Base-by-base conservation (phyloP, 768 basidiomycete species). In the Tylopilus intermedius region DNA sequence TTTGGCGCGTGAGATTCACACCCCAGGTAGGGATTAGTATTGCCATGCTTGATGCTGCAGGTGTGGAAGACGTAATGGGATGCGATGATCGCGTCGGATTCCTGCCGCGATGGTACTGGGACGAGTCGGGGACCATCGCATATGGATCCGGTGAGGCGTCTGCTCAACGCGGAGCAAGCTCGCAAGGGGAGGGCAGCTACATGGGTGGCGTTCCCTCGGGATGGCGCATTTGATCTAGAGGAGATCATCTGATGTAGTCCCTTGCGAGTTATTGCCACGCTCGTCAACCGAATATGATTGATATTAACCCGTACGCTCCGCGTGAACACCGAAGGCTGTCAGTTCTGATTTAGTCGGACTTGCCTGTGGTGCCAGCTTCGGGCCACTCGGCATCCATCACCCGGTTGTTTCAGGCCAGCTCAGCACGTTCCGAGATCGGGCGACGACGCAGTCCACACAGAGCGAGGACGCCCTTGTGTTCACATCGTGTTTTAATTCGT, bases 21-120 rank as follows among this genome's bases (percentile, higher is more conserved):
- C 88, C 88, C 56, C 71, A 74, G 33, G 65, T 65, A 38, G 89
- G 88, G 3, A 71, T 84, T n/a, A 72, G 65, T n/a, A 62, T 83
- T 40, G 60, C 61, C 42, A 61, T 68, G 44, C 72, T 93, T 33
- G 79, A 79, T 53, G 65, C 69, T 4, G 66, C 61, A 44, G 81
- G 73, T 9, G 69, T 81, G 29, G 72, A 69, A 42, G 87, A 87
- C 15, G 86, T 89, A 2, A 71, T 71, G 53, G 78, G 72, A 22
- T 81, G 80, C 5, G 88, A 90, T 67, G 85, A 88, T 48, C 72
- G 90, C 45, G 77, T 88, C 21, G 90, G 90, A n/a, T 87, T 92
- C 59, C 62, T 92, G 38, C 90, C 90, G 9, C 73, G 67, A 56
- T 86, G 84, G 84, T 91, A 84, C 67, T 86, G 71, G 63, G 67